Percentiles rank a stretch among this genome's conserved stretches.
These are phyloP conservation scores for Phyllosticta paracitricarpa DNA, from an alignment of 2,329 filamentous ascomycete genomes.

Conservation along the genomic window DNA sequence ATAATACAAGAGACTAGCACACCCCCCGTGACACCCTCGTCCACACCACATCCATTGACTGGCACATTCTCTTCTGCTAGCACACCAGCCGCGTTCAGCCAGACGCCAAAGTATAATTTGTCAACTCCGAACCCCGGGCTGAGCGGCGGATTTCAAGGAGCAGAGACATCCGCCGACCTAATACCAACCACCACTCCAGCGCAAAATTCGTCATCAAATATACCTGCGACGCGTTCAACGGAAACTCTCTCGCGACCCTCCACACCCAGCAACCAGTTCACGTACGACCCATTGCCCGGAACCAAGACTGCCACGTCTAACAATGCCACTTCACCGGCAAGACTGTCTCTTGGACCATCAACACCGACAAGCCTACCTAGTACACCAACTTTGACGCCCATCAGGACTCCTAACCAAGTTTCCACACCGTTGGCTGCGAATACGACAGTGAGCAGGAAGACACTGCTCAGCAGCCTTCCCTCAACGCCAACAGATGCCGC, in stretches of 20 bases:
- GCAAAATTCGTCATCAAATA: neutral
- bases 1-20: conserved; percentile 20
- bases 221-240: neutral
- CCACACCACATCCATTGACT: neutral
- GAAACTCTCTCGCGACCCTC: neutral
- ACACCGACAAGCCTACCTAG: neutral
- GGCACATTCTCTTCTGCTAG: neutral
- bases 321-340: neutral
- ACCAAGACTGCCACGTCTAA: neutral
- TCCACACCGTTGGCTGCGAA: neutral
- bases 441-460: neutral
- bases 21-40: neutral
- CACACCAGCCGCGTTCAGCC: neutral
- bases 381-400: neutral
- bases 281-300: neutral
- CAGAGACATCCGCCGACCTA: neutral
- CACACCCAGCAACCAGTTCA: neutral
- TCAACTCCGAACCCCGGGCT: neutral
- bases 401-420: neutral
- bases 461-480: neutral
- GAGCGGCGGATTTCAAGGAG: neutral
- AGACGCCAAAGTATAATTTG: neutral
- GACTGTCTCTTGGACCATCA: neutral
- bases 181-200: neutral
- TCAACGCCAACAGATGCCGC: neutral